phyloP scores from a whole-genome alignment of 2,329 filamentous ascomycete genomes.

The Verticillium tricorpus region DNA sequence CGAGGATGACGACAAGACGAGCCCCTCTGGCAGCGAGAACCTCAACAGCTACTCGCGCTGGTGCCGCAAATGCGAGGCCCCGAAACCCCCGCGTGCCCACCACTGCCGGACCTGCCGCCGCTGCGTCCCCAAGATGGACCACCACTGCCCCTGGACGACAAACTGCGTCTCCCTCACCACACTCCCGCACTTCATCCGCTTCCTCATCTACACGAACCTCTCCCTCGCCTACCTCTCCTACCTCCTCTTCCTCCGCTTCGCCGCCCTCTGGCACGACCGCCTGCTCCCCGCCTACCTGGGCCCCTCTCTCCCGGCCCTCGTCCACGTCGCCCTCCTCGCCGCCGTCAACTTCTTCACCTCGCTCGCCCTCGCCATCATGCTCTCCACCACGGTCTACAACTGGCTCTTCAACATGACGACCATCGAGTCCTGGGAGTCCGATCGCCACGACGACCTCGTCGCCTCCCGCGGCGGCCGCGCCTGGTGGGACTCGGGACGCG shows the following conservation, averaged over 20 bases:
- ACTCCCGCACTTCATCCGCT: constrained; percentile 78
- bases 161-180: constrained; percentile 82
- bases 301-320: constrained; percentile 55
- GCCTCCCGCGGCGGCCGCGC: constrained; percentile 37
- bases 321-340: constrained; percentile 55
- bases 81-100: constrained; percentile 74
- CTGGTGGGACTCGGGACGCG: constrained; percentile 39
- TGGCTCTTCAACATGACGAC: constrained; percentile 70
- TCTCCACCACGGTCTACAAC: constrained; percentile 56
- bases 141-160: constrained; percentile 80
- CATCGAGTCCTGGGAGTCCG: constrained; percentile 75
- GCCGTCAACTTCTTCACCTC: constrained; percentile 55
- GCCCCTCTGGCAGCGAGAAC: not conserved
- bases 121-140: constrained; percentile 78
- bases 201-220: constrained; percentile 64
- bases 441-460: constrained; percentile 56
- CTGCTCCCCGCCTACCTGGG: constrained; percentile 70
- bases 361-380: constrained; percentile 60
- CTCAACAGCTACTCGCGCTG: constrained; percentile 38
- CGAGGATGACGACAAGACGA: constrained; percentile 12
- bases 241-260: constrained; percentile 56
- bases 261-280: constrained; percentile 59
- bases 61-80: constrained; percentile 72
- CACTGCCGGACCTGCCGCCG: constrained; percentile 74
- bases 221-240: constrained; percentile 58